phyloP scores from a whole-genome alignment of 495 filamentous ascomycete species.

The Bacidia rubella region DNA sequence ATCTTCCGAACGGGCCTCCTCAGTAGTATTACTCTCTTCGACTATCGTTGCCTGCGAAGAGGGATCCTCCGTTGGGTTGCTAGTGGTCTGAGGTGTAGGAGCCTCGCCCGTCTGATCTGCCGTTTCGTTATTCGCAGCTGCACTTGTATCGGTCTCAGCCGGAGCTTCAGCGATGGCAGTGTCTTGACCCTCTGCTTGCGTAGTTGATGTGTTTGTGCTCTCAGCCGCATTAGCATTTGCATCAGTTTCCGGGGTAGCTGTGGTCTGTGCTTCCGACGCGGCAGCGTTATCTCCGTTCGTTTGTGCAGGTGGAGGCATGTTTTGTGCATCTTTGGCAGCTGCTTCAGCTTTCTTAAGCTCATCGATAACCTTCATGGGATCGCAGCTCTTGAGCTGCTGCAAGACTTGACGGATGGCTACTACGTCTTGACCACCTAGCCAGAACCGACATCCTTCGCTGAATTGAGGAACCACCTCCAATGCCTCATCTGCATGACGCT shows the following conservation, averaged over 20 bases:
- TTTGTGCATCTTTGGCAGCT: neutral
- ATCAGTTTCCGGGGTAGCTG: neutral
- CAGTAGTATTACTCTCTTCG: neutral
- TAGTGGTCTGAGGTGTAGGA: neutral
- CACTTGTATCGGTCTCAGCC: neutral
- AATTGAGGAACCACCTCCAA: constrained; percentile 5
- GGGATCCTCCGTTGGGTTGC: neutral
- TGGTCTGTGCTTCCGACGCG: neutral
- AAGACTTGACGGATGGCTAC: constrained; percentile 2
- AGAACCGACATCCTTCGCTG: constrained; percentile 12
- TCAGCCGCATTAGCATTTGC: neutral
- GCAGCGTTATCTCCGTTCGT: neutral
- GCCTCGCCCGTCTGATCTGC: neutral
- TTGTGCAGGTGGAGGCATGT: neutral
- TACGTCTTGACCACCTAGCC: constrained; percentile 5
- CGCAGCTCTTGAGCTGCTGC: neutral
- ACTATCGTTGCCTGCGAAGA: neutral
- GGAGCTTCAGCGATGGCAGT: neutral
- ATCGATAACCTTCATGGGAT: neutral
- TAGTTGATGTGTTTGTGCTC: neutral
- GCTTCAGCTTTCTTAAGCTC: neutral
- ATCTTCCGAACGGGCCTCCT: neutral
- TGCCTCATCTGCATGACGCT: constrained; percentile 2
- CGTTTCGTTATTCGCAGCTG: neutral
- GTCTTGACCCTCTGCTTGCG: neutral